Evolutionary conservation across 2,329 filamentous ascomycete genomes (phyloP).

Genomic region (Ceratocystiopsis brevicomis): DNA sequence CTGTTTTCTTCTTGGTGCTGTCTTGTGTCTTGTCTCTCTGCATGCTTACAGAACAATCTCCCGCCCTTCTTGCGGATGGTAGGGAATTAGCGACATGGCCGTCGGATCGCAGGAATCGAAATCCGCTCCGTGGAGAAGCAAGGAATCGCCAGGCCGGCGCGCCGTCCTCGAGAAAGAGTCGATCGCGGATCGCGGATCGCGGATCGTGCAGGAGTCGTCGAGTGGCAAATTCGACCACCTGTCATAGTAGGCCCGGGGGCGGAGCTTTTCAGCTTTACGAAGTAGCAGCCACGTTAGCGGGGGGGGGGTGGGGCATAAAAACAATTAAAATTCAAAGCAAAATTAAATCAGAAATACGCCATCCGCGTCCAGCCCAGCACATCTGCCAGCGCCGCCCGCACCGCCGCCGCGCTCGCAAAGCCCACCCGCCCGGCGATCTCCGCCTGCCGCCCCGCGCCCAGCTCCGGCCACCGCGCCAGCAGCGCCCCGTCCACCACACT

Average conservation of each 20-base stretch:
- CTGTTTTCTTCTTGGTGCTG: no score
- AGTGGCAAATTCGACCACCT: no score
- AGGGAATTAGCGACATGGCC: conserved; percentile 53
- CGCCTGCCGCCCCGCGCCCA: conserved; percentile 48
- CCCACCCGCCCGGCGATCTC: conserved; percentile 64
- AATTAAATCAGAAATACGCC: conserved; percentile 1
- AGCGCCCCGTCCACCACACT: conserved; percentile 65
- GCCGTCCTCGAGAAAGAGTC: no score
- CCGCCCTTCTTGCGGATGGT: conserved; percentile 51
- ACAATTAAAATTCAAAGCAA: no score
- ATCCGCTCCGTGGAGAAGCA: no score
- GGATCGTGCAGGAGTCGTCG: no score
- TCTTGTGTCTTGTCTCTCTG: no score
- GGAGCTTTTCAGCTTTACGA: no score
- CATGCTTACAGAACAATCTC: conserved; percentile 60
- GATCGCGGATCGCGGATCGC: no score
- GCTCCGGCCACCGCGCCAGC: conserved; percentile 54
- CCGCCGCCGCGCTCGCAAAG: conserved; percentile 40
- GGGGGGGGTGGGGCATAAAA: not conserved
- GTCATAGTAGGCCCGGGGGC: no score
- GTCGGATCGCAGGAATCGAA: not conserved
- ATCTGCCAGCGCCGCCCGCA: conserved; percentile 49
- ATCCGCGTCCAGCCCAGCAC: conserved; percentile 40
- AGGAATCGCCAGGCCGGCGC: no score
- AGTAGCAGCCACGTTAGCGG: no score